Base-by-base conservation (phyloP, 768 basidiomycete species). In the Termitomyces sp. region DNA sequence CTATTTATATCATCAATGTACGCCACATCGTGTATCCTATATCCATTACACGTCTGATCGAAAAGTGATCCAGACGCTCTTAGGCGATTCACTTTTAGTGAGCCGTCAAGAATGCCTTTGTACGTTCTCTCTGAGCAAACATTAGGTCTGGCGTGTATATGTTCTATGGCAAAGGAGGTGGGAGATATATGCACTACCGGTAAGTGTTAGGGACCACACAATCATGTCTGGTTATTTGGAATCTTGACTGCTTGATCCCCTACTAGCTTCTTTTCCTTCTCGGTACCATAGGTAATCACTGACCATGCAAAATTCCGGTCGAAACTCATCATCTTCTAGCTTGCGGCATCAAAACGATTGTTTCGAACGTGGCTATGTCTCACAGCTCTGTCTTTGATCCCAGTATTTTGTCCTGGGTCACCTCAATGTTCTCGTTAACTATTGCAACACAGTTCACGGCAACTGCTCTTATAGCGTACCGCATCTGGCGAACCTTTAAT, bases 1-100 rank as follows among this genome's bases (percentile, higher is more conserved):
- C 69, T 21, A 56, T 70, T 12, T 70, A 70, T 49, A 67, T 70
- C 16, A 57, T 70, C 27, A 70, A 67, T 51, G 67, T 70, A 48
- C 43, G 67, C 32, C 23, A 31, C 32, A 16, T n/a, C n/a, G n/a
- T 12, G 14, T 31, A 12, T 14, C 44, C 2, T 46, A 4, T 14
- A 27, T 34, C 23, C 21, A 34, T 14, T 9, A 17, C 27, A 38
- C 8, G 32, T 53, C 49, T 61, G 25, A 50, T 48, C 12, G 29
- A 35, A 6, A 27, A 19, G 25, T 23, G n/a, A 23, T 6, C 11
- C 52, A 69, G 69, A 67, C 67, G 19, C 55, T 70, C 4, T 44
- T 68, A n/a, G 67, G 69, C 25, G 69, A 68, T 51, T 59, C 62
- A 1, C 53, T 70, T n/a, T 35, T 68, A 55, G 69, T 70, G 27